A percentile compares a stretch with the other conserved stretches of the same genome.
These are phyloP conservation scores for Ustilaginoidea virens DNA, from an alignment of 2,329 filamentous ascomycete species.

Conservation along the genomic window DNA sequence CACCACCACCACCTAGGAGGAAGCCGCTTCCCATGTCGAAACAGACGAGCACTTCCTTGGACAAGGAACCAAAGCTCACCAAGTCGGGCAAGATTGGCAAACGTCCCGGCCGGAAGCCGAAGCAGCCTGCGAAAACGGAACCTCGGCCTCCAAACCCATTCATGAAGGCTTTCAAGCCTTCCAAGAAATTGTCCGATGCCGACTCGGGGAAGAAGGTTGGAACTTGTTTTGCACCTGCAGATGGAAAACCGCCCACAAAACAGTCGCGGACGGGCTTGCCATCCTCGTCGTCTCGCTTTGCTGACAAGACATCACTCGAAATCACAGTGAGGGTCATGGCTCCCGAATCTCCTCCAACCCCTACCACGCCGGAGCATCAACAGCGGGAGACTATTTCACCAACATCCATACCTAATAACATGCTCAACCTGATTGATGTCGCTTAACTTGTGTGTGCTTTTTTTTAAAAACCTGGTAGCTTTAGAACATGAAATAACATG, in stretches of 20 bases:
- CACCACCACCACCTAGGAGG: conserved; percentile 28
- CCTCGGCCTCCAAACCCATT: conserved; percentile 22
- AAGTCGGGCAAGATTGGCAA: conserved; percentile 12
- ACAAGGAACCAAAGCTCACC: conserved; percentile 7
- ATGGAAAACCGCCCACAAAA: conserved; percentile 1
- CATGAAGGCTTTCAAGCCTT: conserved; percentile 28
- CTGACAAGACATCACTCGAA: not conserved
- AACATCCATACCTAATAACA: conserved; percentile 22
- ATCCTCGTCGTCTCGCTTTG: conserved; percentile 1
- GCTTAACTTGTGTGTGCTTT: no score
- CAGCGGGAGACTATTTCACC: conserved; percentile 26
- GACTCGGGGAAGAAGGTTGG: conserved; percentile 9
- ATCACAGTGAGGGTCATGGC: conserved; percentile 6
- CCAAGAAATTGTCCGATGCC: conserved; percentile 19
- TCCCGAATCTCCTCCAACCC: conserved; percentile 8
- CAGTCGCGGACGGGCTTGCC: not conserved
- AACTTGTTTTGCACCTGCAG: conserved; percentile 4
- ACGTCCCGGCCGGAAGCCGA: conserved; percentile 17
- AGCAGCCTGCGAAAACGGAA: conserved; percentile 19
- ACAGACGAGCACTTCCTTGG: conserved; percentile 33
- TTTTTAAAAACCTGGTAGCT: no score
- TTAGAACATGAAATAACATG: no score
- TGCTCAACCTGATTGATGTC: conserved; percentile 22
- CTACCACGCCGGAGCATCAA: conserved; percentile 3
- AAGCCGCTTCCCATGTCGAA: conserved; percentile 27